Conservation (phyloP, 164 flowering plant genomes). For the Protea cynaroides region DNA sequence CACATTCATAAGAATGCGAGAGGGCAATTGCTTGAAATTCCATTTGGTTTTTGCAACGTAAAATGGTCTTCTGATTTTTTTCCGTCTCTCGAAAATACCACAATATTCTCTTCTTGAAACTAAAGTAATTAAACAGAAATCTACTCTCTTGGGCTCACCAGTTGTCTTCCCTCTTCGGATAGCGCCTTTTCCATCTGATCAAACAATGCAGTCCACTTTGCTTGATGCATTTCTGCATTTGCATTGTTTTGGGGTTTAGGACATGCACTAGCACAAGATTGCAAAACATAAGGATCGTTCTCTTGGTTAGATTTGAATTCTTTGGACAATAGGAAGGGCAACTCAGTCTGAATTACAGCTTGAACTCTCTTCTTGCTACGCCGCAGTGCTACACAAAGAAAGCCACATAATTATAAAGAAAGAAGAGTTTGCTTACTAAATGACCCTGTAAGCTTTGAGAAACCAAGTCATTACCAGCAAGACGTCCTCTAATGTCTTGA, state of each 20-base stretch:
- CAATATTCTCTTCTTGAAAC: background rate
- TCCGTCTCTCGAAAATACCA: too few relatives aligned
- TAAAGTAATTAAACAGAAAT: background rate
- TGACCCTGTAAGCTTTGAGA: background rate
- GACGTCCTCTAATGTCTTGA: conserved; percentile 82
- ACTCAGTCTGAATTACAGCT: conserved; percentile 56
- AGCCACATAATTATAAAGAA: background rate
- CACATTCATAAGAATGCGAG: background rate
- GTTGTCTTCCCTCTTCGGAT: conserved; percentile 66
- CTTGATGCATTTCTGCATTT: conserved; percentile 45
- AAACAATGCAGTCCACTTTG: conserved; percentile 62
- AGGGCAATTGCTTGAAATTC: background rate
- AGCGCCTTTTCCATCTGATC: conserved; percentile 80
- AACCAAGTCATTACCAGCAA: conserved; percentile 46
- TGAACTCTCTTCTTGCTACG: conserved; percentile 83
- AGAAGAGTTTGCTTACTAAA: background rate
- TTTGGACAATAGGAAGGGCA: conserved; percentile 56
- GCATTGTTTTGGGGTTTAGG: conserved; percentile 11
- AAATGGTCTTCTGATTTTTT: too few relatives aligned
- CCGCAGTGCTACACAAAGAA: conserved; percentile 42
- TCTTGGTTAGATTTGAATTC: conserved; percentile 53
- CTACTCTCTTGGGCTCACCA: conserved; percentile 39
- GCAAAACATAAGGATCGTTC: conserved; percentile 24
- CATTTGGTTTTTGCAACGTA: background rate
- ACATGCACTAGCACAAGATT: conserved; percentile 18